A percentile compares a stretch with the other conserved stretches of the same genome.
These are phyloP conservation scores for Gryganskiella cystojenkinii DNA, from an alignment of 192 early-diverging fungal genomes.

Conservation along the genomic window DNA sequence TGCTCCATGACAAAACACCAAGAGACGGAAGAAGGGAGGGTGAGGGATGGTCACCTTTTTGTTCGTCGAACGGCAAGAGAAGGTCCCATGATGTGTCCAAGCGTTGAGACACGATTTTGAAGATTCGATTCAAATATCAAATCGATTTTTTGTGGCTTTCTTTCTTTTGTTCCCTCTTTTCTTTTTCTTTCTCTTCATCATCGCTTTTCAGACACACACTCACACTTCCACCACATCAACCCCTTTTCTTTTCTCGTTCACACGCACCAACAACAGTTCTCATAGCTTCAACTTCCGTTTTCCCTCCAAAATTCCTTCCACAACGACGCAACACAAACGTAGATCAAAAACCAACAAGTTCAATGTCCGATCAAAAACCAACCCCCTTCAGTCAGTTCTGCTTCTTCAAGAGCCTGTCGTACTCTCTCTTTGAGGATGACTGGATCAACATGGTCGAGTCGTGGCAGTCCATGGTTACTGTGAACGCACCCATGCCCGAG, in stretches of 20 bases:
- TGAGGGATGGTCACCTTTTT: no score
- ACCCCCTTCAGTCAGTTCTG: constrained; percentile 48
- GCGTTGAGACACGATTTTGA: neutral
- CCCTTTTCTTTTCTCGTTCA: neutral
- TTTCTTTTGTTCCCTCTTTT: constrained; percentile 1
- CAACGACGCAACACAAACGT: no score
- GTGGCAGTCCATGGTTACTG: constrained; percentile 44
- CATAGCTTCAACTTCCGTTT: neutral
- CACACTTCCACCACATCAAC: neutral
- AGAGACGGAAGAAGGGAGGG: no score
- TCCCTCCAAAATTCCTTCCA: no score
- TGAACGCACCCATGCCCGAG: constrained; percentile 42
- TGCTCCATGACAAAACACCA: no score
- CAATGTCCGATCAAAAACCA: constrained; percentile 14
- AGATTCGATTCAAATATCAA: neutral
- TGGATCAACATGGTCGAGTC: constrained; percentile 53
- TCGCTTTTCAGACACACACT: no score
- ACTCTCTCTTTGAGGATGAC: constrained; percentile 50
- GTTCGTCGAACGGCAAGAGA: no score
- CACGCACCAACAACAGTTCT: neutral
- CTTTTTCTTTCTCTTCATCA: neutral
- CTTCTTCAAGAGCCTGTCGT: constrained; percentile 47
- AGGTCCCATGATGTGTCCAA: neutral
- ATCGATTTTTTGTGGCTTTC: neutral
- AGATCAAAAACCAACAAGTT: neutral